Evolutionary conservation across 1,139 yeast genomes (phyloP).

Genomic region (Blastobotrys persicus): DNA sequence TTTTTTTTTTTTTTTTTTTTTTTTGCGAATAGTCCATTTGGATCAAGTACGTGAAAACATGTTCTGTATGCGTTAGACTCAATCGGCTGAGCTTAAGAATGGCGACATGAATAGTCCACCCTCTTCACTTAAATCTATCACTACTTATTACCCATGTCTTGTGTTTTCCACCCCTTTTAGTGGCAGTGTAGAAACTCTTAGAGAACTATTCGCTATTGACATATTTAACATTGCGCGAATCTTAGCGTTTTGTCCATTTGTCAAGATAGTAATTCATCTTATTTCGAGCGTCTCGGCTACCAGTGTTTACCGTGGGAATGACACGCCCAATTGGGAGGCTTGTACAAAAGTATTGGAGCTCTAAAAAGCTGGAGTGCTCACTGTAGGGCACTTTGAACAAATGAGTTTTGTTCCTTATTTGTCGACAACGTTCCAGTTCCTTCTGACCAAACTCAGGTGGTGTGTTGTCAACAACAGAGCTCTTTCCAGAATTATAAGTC

Average conservation of each 20-base stretch:
- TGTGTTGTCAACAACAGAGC: constrained; percentile 22
- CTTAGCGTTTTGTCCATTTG: constrained; percentile 22
- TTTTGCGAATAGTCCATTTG: too few relatives aligned
- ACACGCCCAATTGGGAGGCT: constrained; percentile 50
- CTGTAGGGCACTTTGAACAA: constrained; percentile 77
- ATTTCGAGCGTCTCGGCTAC: constrained; percentile 16
- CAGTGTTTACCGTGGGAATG: constrained; percentile 73
- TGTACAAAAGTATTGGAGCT: constrained; percentile 62
- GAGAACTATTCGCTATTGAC: too few relatives aligned
- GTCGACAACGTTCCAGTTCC: constrained; percentile 35
- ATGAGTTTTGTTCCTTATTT: constrained; percentile 36
- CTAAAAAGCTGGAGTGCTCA: constrained; percentile 89
- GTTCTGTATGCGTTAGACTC: too few relatives aligned
- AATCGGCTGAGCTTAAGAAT: too few relatives aligned
- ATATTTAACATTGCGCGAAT: too few relatives aligned
- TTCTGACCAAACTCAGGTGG: constrained; percentile 25
- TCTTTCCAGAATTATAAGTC: constrained; percentile 48
- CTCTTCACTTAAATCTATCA: too few relatives aligned
- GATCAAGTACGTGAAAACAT: too few relatives aligned
- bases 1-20: too few relatives aligned
- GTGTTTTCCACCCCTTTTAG: too few relatives aligned
- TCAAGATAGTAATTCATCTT: constrained; percentile 22
- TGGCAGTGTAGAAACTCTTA: too few relatives aligned
- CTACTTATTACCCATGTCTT: too few relatives aligned
- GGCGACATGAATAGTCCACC: too few relatives aligned